phyloP scores from a whole-genome alignment of 2,329 filamentous ascomycete genomes.

The Alternaria infectoria region DNA sequence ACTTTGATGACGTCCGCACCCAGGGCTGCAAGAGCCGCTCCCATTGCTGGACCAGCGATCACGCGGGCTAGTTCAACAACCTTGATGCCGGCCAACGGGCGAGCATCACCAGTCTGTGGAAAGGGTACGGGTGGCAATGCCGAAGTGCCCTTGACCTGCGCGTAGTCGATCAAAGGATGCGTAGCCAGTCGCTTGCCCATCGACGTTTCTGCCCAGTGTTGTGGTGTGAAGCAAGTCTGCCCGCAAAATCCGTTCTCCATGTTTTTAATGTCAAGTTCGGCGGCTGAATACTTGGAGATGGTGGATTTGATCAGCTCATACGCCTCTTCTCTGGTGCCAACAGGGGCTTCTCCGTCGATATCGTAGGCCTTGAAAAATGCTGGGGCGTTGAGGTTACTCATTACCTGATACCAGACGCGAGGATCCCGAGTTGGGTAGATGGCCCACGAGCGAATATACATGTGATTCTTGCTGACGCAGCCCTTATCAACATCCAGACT shows the following conservation, averaged over 20 bases:
- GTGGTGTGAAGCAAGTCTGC: slow-evolving; percentile 53
- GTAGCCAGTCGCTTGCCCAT: slow-evolving; percentile 53
- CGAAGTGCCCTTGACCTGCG: slow-evolving; percentile 21
- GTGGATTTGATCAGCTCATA: slow-evolving; percentile 26
- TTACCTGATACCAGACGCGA: slow-evolving; percentile 58
- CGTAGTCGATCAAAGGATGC: slow-evolving; percentile 53
- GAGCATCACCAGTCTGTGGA: slow-evolving; percentile 15
- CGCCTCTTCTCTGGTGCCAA: slow-evolving; percentile 24
- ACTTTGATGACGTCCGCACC: slow-evolving; percentile 55
- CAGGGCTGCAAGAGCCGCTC: slow-evolving; percentile 46
- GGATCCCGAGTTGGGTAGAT: slow-evolving; percentile 55
- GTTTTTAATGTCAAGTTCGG: slow-evolving; percentile 26
- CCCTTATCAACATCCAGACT: not conserved
- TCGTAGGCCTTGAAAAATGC: slow-evolving; percentile 56
- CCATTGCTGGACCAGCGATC: slow-evolving; percentile 51
- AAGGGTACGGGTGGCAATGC: slow-evolving; percentile 28
- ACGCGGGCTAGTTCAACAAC: slow-evolving; percentile 47
- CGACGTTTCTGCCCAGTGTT: slow-evolving; percentile 52
- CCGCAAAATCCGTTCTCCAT: slow-evolving; percentile 38
- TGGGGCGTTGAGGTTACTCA: slow-evolving; percentile 56
- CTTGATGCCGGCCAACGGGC: slow-evolving; percentile 52
- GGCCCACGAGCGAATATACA: slow-evolving; percentile 25
- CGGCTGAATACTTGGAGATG: slow-evolving; percentile 43
- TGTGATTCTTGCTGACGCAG: not conserved
- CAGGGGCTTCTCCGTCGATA: slow-evolving; percentile 43